Evolutionary conservation across 1,284 basidiomycete genomes (phyloP), one percentile per base, ranked within the genome.

Genomic region (Tetrapyrgos nigripes): DNA sequence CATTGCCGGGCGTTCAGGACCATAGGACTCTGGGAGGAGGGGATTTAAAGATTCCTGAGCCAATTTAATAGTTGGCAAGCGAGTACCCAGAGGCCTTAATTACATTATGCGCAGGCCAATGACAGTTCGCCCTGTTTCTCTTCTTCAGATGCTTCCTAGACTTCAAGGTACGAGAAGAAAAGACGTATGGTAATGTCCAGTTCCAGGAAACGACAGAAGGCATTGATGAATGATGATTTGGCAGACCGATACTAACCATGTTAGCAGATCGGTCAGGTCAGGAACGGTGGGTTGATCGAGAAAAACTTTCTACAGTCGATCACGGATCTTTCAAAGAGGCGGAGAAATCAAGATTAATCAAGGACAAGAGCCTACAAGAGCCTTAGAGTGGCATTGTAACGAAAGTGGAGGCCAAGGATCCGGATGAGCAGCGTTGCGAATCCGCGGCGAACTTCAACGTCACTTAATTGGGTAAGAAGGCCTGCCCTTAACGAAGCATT

Each of bases 101-200:
- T 27, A 28, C 11, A 24, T 53, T 33, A 23, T 33, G 48, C 48
- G 43, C 47, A n/a, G 26, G 49, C 43, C 37, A n/a, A 29, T 58
- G 56, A 58, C 56, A 58, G 56, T 58, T 58, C 45, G 28, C 56
- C 49, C 56, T 80, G 72, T 97, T 91, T 70, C 96, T 96, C 19
- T 83, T 72, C 72, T 90, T 82, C 64, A 95, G 64, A 19, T 94
- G 91, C 69, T 95, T 93, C 70, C 87, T 88, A 65, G 93, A 79
- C 79, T 56, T 82, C 81, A 68, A 88, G 73, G 64, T 97, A 93
- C 88, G 93, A 48, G 17, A 56, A 35, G 37, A n/a, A 17, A 14
- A 33, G 31, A 14, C 14, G 31, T 33, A 8, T 14, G 31, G 8
- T 59, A 21, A 50, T 33, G 24, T 57, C 49, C 9, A 51, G 9